Conservation (phyloP, 441 rosid species). For the Erodium trifolium region DNA sequence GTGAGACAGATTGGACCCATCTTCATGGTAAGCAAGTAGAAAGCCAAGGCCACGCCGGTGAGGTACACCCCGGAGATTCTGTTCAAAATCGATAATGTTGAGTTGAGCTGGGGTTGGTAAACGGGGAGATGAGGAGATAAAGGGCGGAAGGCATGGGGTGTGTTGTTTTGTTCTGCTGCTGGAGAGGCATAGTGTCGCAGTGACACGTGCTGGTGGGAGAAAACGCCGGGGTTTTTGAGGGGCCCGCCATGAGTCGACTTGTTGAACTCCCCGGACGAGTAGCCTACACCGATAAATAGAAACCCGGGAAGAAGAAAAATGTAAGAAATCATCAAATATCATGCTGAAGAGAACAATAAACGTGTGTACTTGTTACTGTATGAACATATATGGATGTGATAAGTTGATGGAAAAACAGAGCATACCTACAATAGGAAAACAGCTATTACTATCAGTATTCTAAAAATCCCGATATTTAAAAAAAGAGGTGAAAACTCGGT, state of each 20-base stretch:
- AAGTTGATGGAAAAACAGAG: not conserved
- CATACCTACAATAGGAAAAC: no score
- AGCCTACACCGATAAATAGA: not conserved
- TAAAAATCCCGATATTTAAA: no score
- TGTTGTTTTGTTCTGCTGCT: not conserved
- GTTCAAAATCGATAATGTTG: not conserved
- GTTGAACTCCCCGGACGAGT: not conserved
- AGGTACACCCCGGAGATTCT: not conserved
- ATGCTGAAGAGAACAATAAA: not conserved
- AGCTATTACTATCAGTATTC: no score
- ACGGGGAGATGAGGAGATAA: not conserved
- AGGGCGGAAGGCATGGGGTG: not conserved
- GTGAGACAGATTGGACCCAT: not conserved
- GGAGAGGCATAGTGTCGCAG: not conserved
- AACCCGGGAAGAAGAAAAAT: not conserved
- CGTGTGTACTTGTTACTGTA: not conserved
- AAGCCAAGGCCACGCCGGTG: not conserved
- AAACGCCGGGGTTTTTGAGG: not conserved
- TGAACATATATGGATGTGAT: not conserved
- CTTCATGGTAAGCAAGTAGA: not conserved
- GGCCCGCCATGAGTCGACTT: not conserved
- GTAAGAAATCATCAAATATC: not conserved
- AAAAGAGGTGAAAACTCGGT: no score
- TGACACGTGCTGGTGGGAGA: not conserved
- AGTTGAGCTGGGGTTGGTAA: not conserved